phyloP scores from a whole-genome alignment of 441 rosid genomes.

The Bocquillonia castaneifolia region DNA sequence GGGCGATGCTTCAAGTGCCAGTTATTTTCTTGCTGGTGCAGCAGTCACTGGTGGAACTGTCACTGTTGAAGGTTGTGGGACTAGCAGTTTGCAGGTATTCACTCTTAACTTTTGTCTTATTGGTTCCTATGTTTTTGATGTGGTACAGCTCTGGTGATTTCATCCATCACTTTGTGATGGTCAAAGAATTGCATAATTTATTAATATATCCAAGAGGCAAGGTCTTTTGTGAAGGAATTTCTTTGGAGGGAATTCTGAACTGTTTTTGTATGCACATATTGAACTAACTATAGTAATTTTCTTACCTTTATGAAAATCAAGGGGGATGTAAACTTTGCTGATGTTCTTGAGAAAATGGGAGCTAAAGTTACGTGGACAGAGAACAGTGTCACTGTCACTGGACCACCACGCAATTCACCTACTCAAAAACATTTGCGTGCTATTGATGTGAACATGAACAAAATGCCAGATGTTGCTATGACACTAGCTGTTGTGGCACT shows the following conservation, averaged over 20 bases:
- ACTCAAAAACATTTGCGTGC: constrained; percentile 66
- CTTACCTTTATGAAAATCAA: constrained; percentile 25
- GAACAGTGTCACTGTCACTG: constrained; percentile 82
- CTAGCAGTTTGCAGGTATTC: constrained; percentile 85
- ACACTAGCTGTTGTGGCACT: constrained; percentile 96
- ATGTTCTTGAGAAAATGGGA: constrained; percentile 94
- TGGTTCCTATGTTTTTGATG: background rate
- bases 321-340: constrained; percentile 95
- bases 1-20: constrained; percentile 99
- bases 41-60: constrained; percentile 93
- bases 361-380: constrained; percentile 84
- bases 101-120: background rate
- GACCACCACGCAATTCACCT: constrained; percentile 68
- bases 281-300: constrained; percentile 23
- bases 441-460: constrained; percentile 95
- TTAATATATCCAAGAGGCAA: background rate
- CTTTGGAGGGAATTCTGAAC: background rate
- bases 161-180: background rate
- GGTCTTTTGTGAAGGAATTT: constrained; percentile 1
- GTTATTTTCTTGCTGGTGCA: constrained; percentile 97
- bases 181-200: constrained; percentile 11
- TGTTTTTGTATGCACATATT: background rate
- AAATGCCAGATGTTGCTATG: constrained; percentile 99
- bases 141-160: background rate
- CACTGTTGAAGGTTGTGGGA: constrained; percentile 95